Evolutionary conservation across 169 alveolate species (phyloP).

Genomic region (Miamiensis avidus): DNA sequence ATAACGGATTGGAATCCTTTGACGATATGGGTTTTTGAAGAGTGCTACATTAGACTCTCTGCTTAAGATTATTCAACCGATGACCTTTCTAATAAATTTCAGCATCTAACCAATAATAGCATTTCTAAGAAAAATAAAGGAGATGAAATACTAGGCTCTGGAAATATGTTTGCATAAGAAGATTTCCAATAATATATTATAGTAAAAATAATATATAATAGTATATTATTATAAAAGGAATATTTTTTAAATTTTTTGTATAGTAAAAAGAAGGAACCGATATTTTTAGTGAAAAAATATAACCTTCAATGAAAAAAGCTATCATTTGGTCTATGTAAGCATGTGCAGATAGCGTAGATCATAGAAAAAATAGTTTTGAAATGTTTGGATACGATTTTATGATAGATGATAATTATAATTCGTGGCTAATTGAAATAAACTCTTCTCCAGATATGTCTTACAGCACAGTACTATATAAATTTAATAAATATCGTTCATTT

Average conservation of each 20-base stretch:
- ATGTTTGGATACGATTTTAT: constrained; percentile 83
- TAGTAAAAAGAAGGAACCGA: constrained; percentile 43
- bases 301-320: constrained; percentile 64
- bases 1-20: constrained; percentile 85
- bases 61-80: constrained; percentile 76
- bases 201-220: not conserved
- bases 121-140: constrained; percentile 32
- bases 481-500: not conserved
- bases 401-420: constrained; percentile 72
- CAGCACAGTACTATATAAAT: constrained; percentile 44
- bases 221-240: not conserved
- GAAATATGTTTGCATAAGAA: constrained; percentile 21
- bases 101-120: constrained; percentile 79
- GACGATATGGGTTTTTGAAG: constrained; percentile 75
- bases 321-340: constrained; percentile 56
- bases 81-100: constrained; percentile 72
- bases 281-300: constrained; percentile 56
- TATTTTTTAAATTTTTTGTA: constrained; percentile 31
- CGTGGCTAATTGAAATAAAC: constrained; percentile 78
- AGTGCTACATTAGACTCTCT: constrained; percentile 83
- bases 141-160: constrained; percentile 13
- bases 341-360: constrained; percentile 58
- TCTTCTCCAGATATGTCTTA: constrained; percentile 78
- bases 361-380: constrained; percentile 69
- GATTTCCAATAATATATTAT: constrained; percentile 3